Evolutionary conservation across 2,329 filamentous ascomycete species (phyloP), one percentile per base, ranked within the genome.

Genomic region (Colletotrichum lini): DNA sequence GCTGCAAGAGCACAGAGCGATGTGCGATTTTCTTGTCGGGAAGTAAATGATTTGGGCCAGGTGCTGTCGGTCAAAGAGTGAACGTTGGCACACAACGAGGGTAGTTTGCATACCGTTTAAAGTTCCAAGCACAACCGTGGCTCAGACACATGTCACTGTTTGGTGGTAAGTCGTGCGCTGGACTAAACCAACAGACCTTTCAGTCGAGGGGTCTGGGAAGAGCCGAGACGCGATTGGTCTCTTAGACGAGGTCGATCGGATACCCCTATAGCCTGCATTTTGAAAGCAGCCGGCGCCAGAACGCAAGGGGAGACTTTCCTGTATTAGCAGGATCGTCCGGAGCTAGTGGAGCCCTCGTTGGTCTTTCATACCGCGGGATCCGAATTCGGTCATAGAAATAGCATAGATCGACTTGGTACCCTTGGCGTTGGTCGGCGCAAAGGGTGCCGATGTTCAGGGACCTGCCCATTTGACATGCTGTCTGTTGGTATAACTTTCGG

Each of bases 381-480:
- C 1, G 15, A n/a, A 42, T 56, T n/a, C 8, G 30, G 35, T 56
- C 53, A 9, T 15, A 8, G 9, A 56, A 12, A 56, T 40, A 38
- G 53, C 10, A 38, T n/a, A 16, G 30, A 56, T 38, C 9, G 9
- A 2, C 53, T 42, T 35, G 35, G 30, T n/a, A 42, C 30, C 53
- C 53, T 40, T 35, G 30, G 4, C 53, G 18, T 21, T 56, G 12
- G 13, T 56, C 35, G 30, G 35, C 16, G 35, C 30, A 56, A 50
- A 50, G 18, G 35, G 30, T 35, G 30, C 16, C 52, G 26, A 54
- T 38, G 4, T 38, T 40, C 16, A 35, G 30, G 8, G 53, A 10
- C 18, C 18, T n/a, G 53, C 26, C 53, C 53, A 56, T 56, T 56
- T 56, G 35, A 16, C 35, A 40, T 56, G 53, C 53, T 40, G n/a